phyloP scores from a whole-genome alignment of 2,329 filamentous ascomycete species.

The Pestalotiopsis fici region DNA sequence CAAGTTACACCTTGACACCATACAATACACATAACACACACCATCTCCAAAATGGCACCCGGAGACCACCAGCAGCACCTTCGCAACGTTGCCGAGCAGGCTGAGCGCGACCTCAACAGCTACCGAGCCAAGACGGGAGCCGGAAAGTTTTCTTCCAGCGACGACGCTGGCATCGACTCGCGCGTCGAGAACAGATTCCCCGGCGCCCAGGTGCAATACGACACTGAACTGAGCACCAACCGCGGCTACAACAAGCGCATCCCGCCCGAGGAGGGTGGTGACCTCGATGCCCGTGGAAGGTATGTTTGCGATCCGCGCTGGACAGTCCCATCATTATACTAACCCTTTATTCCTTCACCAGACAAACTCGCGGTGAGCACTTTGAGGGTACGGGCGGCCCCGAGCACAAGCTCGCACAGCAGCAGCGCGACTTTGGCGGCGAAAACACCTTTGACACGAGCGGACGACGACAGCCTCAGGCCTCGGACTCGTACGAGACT shows the following conservation, averaged over 20 bases:
- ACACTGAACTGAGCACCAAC: constrained; percentile 46
- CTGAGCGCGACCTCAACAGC: constrained; percentile 49
- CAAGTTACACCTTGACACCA: neutral
- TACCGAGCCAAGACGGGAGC: constrained; percentile 49
- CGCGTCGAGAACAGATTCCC: constrained; percentile 44
- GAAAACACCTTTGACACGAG: constrained; percentile 32
- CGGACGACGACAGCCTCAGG: neutral
- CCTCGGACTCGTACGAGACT: constrained; percentile 7
- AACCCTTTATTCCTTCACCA: constrained; percentile 20
- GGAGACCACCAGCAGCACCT: constrained; percentile 29
- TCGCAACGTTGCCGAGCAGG: constrained; percentile 43
- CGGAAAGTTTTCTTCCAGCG: constrained; percentile 36
- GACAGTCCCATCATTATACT: constrained; percentile 1
- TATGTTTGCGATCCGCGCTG: constrained; percentile 22
- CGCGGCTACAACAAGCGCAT: constrained; percentile 46
- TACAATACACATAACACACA: neutral
- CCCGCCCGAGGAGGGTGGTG: constrained; percentile 45
- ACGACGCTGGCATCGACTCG: constrained; percentile 43
- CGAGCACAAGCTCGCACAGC: constrained; percentile 36
- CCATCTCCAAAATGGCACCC: constrained; percentile 26
- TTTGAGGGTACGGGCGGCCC: constrained; percentile 46
- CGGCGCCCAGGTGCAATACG: constrained; percentile 38
- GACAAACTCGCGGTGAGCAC: constrained; percentile 43
- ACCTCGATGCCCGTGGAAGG: constrained; percentile 45
- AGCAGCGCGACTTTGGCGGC: constrained; percentile 32